Evolutionary conservation across 2,329 filamentous ascomycete genomes (phyloP), one percentile per base, ranked within the genome.

Genomic region (Acarospora socialis): DNA sequence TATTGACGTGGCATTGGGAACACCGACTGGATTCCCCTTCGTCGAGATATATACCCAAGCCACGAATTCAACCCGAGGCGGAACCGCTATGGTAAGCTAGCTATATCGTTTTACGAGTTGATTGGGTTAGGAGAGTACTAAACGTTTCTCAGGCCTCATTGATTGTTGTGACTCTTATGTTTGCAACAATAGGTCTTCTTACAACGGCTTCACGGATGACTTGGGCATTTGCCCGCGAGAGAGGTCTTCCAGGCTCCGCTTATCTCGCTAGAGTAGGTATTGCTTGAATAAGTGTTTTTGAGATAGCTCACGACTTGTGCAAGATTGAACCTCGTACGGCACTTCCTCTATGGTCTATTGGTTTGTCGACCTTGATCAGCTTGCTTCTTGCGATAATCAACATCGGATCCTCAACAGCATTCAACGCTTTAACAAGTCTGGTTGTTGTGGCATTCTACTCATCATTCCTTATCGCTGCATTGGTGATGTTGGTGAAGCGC

Each of bases 1-100:
- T 19, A 14, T 35, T 7, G 28, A 43, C 5, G 13, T 32, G 5
- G 47, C 56, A 3, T 44, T 66, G 4, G 39, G 49, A 3, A 54
- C 59, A 0, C 43, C 53, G 1, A 67, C 61, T 6, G 54, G 59
- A 0, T 66, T 60, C 30, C 59, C 66, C 4, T 59, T 67, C 43
- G 57, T 65, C 43, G 58, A 66, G 21, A 60, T 67, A 21, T 67
- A 73, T 33, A 47, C 52, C 29, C 45, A 63, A 35, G 60, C 60
- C 5, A 64, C 62, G 2, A 43, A 48, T 17, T 63, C 55, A 9
- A 43, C 50, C 4, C 52, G 50, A 0, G 59, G 58, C 2, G 60
- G 64, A 2, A 62, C 59, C 4, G 55, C 58, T 5, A 61, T 71
- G 52, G n/a, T n/a, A n/a, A n/a, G n/a, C n/a, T n/a, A n/a, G n/a